Conservation (phyloP, 2,329 filamentous ascomycete genomes). For the Phyllosticta capitalensis region DNA sequence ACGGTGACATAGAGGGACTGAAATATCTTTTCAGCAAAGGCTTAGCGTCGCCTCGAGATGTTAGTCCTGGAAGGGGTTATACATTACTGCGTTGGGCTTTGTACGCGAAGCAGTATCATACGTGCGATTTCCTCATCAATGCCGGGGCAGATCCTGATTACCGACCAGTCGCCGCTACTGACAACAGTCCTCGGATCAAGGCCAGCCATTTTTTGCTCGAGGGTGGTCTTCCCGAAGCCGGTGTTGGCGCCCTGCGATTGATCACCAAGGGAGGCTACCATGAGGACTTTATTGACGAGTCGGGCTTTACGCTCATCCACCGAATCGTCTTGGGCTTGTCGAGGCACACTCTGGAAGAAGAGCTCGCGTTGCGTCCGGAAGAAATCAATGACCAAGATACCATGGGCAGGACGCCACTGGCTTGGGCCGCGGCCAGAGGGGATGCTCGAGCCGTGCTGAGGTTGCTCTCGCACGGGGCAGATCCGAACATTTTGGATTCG, state of each 20-base stretch:
- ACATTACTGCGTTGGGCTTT: conserved; percentile 26
- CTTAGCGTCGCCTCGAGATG: conserved; percentile 24
- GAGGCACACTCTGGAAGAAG: conserved; percentile 14
- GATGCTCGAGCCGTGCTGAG: conserved; percentile 15
- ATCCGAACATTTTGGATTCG: conserved; percentile 20
- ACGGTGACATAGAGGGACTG: conserved; percentile 24
- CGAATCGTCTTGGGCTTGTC: conserved; percentile 19
- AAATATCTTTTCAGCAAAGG: conserved; percentile 22
- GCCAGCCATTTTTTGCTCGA: conserved; percentile 18
- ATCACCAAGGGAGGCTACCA: conserved; percentile 3
- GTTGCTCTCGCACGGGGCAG: conserved; percentile 17
- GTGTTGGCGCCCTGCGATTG: background rate
- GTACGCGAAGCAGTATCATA: conserved; percentile 25
- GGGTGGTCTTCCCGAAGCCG: conserved; percentile 13
- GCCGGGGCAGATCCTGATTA: conserved; percentile 25
- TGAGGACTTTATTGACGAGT: conserved; percentile 18
- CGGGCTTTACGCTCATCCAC: conserved; percentile 17
- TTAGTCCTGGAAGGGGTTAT: conserved; percentile 25
- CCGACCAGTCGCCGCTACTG: conserved; percentile 16
- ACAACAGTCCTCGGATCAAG: conserved; percentile 20
- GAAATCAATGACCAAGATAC: conserved; percentile 17
- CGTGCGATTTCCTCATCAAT: conserved; percentile 21
- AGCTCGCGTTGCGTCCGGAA: conserved; percentile 13
- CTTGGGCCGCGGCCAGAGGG: conserved; percentile 20
- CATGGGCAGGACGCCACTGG: conserved; percentile 19